phyloP scores from a whole-genome alignment of 306 rosid species.

The Casuarina cunninghamiana region DNA sequence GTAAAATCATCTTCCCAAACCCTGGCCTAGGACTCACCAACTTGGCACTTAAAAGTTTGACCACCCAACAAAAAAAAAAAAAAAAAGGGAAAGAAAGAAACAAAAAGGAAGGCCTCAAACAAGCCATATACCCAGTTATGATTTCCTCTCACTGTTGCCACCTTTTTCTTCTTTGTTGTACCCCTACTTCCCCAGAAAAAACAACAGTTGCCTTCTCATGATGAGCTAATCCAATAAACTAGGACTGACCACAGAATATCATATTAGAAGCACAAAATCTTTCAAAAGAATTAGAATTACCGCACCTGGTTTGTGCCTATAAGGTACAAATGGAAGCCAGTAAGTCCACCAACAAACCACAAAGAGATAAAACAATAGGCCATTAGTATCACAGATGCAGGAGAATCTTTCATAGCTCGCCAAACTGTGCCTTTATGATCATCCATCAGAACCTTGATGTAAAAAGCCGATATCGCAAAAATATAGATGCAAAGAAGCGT shows the following conservation, averaged over 20 bases:
- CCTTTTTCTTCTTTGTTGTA: too few species aligned
- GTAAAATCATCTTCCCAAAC: not conserved
- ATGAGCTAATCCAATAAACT: conserved; percentile 9
- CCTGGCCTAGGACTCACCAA: not conserved
- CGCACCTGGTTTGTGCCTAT: conserved; percentile 88
- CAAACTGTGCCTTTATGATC: conserved; percentile 62
- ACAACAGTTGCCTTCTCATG: too few species aligned
- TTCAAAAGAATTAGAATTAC: conserved; percentile 20
- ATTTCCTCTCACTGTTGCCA: not conserved
- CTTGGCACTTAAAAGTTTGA: not conserved
- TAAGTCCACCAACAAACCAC: conserved; percentile 96
- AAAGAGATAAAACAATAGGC: conserved; percentile 76
- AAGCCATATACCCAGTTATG: not conserved
- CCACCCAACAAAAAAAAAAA: not conserved
- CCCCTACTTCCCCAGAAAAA: too few species aligned
- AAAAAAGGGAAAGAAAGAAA: too few species aligned
- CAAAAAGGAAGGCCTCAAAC: not conserved
- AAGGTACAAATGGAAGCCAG: conserved; percentile 90
- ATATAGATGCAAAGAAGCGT: conserved; percentile 85
- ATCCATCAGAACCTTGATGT: conserved; percentile 82
- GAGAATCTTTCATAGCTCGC: conserved; percentile 91
- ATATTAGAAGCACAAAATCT: conserved; percentile 26
- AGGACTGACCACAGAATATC: conserved; percentile 18
- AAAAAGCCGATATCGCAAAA: conserved; percentile 76
- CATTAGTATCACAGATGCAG: conserved; percentile 81